These are phyloP conservation scores for Plasmodium chabaudi DNA, from an alignment of 169 alveolate genomes.

Conservation along the genomic window DNA sequence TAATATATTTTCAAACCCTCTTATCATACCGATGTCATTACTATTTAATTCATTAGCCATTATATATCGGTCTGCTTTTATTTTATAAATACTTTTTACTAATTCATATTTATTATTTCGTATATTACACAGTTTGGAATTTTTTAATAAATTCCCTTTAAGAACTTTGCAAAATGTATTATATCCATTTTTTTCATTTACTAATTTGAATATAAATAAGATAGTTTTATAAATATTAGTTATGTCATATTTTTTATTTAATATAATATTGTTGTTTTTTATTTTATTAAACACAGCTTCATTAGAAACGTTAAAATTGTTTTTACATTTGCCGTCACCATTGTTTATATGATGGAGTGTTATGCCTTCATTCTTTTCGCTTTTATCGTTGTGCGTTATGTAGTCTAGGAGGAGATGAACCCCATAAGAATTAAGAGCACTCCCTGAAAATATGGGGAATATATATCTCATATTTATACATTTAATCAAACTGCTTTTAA, in stretches of 20 bases:
- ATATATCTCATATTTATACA: slow-evolving; percentile 25
- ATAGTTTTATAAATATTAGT: slow-evolving; percentile 20
- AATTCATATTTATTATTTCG: slow-evolving; percentile 57
- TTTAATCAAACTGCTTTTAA: slow-evolving; percentile 13
- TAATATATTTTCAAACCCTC: slow-evolving; percentile 72
- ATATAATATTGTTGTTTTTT: neutral
- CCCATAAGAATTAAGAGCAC: slow-evolving; percentile 67
- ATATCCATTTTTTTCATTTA: slow-evolving; percentile 71
- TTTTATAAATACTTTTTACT: slow-evolving; percentile 78
- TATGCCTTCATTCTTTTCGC: neutral
- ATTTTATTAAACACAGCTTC: neutral
- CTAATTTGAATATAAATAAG: slow-evolving; percentile 63
- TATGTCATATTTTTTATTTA: neutral
- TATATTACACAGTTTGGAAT: slow-evolving; percentile 55
- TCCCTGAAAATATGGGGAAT: slow-evolving; percentile 63
- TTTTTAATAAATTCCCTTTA: slow-evolving; percentile 68
- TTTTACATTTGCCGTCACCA: too few species aligned
- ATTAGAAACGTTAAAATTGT: too few species aligned
- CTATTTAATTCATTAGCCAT: slow-evolving; percentile 42
- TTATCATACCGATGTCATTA: slow-evolving; percentile 80
- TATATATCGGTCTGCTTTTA: slow-evolving; percentile 78
- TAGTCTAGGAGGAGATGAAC: slow-evolving; percentile 62
- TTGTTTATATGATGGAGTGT: too few species aligned
- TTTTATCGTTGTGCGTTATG: neutral
- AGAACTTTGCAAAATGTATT: slow-evolving; percentile 51